A percentile compares a stretch with the other conserved stretches of the same genome.
Conservation (phyloP, 306 rosid species). For the Fagus crenata region DNA sequence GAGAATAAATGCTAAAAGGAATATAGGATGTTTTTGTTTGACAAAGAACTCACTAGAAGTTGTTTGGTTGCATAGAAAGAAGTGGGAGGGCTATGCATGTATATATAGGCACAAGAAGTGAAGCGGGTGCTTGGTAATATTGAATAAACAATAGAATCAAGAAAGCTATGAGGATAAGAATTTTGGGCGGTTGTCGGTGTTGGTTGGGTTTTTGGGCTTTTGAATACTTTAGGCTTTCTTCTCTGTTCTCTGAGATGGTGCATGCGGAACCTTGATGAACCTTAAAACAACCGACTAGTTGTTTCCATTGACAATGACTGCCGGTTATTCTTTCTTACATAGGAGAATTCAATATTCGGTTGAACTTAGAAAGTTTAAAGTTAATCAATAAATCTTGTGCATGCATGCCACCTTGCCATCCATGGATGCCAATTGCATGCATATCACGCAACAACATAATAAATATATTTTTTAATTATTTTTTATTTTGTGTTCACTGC, state of each 20-base stretch:
- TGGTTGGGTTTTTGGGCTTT: not conserved
- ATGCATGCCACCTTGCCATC: too few relatives aligned
- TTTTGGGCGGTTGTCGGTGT: slow-evolving; percentile 13
- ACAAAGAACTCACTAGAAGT: not conserved
- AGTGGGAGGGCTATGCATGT: not conserved
- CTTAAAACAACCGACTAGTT: slow-evolving; percentile 23
- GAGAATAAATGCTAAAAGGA: not conserved
- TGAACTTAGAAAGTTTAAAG: not conserved
- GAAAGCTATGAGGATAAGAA: slow-evolving; percentile 9
- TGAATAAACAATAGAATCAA: slow-evolving; percentile 16
- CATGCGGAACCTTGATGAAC: not conserved
- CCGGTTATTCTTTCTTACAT: not conserved
- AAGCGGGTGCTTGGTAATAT: not conserved
- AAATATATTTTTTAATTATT: too few relatives aligned
- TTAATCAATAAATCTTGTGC: too few relatives aligned
- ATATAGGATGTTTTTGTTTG: too few relatives aligned
- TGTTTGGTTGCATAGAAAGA: slow-evolving; percentile 7
- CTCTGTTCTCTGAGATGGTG: too few relatives aligned
- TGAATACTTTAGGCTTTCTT: too few relatives aligned
- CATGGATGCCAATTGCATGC: too few relatives aligned
- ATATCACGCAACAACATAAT: too few relatives aligned
- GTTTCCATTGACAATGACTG: slow-evolving; percentile 12
- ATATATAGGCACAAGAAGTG: slow-evolving; percentile 32
- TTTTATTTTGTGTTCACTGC: too few relatives aligned
- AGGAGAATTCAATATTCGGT: too few relatives aligned